Conservation (phyloP, 257 asterid genomes). For the Primulina tabacum region DNA sequence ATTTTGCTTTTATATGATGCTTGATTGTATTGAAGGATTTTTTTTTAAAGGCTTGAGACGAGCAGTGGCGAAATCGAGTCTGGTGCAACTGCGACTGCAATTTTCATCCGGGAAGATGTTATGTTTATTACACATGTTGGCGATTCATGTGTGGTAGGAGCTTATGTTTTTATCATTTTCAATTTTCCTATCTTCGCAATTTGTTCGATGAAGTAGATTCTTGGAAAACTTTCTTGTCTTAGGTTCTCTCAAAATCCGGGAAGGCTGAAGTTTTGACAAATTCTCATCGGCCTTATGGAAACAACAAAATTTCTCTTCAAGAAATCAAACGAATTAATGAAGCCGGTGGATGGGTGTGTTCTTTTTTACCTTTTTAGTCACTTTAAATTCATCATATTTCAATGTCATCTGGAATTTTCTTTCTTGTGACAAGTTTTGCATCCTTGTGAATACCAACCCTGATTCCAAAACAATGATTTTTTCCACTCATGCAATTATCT, state of each 20-base stretch:
- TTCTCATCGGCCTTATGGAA: slow-evolving; percentile 94
- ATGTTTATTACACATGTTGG: slow-evolving; percentile 80
- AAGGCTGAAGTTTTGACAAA: slow-evolving; percentile 63
- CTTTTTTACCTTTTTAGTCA: slow-evolving; percentile 20
- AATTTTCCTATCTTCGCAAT: background rate
- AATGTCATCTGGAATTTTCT: too few species aligned
- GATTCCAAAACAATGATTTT: too few species aligned
- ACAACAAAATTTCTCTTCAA: slow-evolving; percentile 49
- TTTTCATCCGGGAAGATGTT: slow-evolving; percentile 52
- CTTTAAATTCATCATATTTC: background rate
- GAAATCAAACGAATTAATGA: slow-evolving; percentile 79
- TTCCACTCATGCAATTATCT: too few species aligned
- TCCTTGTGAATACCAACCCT: too few species aligned
- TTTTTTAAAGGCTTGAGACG: slow-evolving; percentile 86
- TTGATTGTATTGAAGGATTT: slow-evolving; percentile 64
- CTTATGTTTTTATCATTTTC: background rate
- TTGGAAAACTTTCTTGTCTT: background rate
- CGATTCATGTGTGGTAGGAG: slow-evolving; percentile 79
- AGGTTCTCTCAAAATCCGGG: slow-evolving; percentile 80
- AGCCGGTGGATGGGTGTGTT: slow-evolving; percentile 98
- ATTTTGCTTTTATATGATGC: slow-evolving; percentile 36
- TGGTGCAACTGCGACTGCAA: slow-evolving; percentile 88
- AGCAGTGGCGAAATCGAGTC: slow-evolving; percentile 68
- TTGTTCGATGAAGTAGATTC: background rate
- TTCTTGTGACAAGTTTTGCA: too few species aligned